phyloP scores from a whole-genome alignment of 2,329 filamentous ascomycete species.

The Aureobasidium sp. region DNA sequence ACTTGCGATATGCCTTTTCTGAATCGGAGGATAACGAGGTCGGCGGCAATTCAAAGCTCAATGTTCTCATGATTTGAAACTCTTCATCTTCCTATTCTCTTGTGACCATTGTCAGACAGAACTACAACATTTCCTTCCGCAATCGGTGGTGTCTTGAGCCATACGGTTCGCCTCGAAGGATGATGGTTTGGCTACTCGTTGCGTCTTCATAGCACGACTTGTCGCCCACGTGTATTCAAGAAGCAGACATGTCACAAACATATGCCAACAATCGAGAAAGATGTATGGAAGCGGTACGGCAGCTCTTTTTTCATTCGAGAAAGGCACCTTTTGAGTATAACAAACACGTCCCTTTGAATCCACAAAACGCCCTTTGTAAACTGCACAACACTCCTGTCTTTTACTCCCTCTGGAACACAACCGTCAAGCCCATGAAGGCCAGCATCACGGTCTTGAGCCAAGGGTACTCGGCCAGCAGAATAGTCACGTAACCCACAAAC shows the following conservation, averaged over 20 bases:
- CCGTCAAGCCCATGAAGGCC: conserved; percentile 88
- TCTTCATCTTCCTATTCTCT: neutral
- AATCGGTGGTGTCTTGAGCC: too few relatives aligned
- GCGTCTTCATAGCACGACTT: neutral
- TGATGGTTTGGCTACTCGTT: neutral
- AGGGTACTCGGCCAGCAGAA: conserved; percentile 87
- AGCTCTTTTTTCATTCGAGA: neutral
- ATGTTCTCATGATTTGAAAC: neutral
- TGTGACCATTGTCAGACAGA: neutral
- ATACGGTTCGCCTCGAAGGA: neutral
- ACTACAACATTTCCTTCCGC: too few relatives aligned
- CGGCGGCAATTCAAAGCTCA: neutral
- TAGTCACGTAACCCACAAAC: conserved; percentile 94
- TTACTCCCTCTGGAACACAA: conserved; percentile 82
- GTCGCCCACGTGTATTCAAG: neutral
- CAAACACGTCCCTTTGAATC: too few relatives aligned
- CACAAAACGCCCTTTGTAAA: neutral
- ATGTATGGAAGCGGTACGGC: neutral
- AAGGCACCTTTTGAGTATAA: too few relatives aligned
- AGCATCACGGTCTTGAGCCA: conserved; percentile 96
- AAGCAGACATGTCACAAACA: neutral
- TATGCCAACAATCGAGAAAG: neutral
- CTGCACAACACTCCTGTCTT: too few relatives aligned
- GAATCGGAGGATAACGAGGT: neutral
- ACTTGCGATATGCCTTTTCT: neutral